Evolutionary conservation across 306 rosid species (phyloP).

Genomic region (Medicago ruthenica): DNA sequence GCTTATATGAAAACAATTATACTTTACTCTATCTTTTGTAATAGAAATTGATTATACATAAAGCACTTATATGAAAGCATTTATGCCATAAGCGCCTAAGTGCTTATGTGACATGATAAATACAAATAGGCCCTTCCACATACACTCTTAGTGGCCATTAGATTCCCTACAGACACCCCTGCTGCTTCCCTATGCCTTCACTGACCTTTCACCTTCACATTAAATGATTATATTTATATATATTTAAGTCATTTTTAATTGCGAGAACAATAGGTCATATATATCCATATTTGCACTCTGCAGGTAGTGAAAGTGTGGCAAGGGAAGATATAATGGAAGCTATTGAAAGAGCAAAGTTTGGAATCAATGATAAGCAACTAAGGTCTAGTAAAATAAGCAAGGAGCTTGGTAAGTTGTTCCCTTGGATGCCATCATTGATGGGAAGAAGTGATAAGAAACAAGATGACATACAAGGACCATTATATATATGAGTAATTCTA

Average conservation of each 20-base stretch:
- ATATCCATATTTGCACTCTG: constrained; percentile 31
- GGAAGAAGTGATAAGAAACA: constrained; percentile 60
- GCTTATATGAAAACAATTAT: neutral
- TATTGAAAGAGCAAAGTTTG: constrained; percentile 90
- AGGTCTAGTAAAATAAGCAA: constrained; percentile 65
- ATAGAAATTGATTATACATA: neutral
- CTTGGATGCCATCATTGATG: constrained; percentile 86
- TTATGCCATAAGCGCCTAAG: no score
- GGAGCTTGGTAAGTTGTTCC: constrained; percentile 80
- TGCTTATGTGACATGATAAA: neutral
- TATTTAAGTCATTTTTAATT: neutral
- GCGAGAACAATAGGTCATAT: neutral
- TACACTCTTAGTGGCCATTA: no score
- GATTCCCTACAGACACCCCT: no score
- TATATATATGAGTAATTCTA: no score
- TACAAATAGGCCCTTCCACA: neutral
- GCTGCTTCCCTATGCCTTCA: no score
- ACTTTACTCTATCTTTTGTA: neutral
- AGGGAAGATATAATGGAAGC: constrained; percentile 97
- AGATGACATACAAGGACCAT: constrained; percentile 67
- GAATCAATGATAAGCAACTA: constrained; percentile 69
- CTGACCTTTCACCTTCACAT: no score
- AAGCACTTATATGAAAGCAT: neutral
- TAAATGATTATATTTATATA: no score
- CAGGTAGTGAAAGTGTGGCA: constrained; percentile 79